These are phyloP conservation scores for Ustilago crameri DNA, from an alignment of 1,284 basidiomycete species.

Conservation along the genomic window DNA sequence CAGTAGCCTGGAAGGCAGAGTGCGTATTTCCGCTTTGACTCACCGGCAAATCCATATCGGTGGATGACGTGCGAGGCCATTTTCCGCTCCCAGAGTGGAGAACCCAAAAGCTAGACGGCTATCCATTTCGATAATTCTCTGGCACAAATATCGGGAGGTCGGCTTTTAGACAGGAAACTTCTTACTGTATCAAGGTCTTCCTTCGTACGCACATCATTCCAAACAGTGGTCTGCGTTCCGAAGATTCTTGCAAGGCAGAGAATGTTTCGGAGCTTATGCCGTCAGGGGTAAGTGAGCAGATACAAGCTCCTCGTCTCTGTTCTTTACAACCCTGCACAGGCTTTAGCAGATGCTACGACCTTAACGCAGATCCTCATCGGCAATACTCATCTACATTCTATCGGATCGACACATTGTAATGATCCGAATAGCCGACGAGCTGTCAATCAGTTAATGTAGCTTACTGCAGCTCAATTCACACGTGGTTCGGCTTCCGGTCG, in stretches of 20 bases:
- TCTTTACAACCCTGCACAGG: no score
- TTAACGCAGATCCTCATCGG: background rate
- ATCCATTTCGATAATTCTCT: background rate
- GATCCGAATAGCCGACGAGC: no score
- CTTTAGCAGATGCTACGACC: no score
- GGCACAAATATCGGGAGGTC: background rate
- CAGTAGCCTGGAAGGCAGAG: background rate
- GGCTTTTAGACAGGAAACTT: background rate
- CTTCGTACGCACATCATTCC: background rate
- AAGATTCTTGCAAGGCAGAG: no score
- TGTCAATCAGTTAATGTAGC: no score
- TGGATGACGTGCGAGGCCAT: conserved; percentile 1
- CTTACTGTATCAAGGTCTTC: no score
- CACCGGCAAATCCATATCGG: background rate
- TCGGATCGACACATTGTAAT: no score
- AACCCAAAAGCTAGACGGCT: background rate
- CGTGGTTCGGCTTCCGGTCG: background rate
- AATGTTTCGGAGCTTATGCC: no score
- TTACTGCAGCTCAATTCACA: no score
- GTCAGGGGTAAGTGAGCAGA: no score
- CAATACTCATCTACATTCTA: background rate
- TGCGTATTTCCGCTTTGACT: background rate
- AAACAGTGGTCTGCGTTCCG: no score
- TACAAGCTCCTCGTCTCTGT: no score
- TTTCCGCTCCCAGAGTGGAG: background rate